A percentile compares a stretch with the other conserved stretches of the same genome.
These are phyloP conservation scores for Clarireedia homoeocarpa DNA, from an alignment of 2,329 filamentous ascomycete genomes.

Conservation along the genomic window DNA sequence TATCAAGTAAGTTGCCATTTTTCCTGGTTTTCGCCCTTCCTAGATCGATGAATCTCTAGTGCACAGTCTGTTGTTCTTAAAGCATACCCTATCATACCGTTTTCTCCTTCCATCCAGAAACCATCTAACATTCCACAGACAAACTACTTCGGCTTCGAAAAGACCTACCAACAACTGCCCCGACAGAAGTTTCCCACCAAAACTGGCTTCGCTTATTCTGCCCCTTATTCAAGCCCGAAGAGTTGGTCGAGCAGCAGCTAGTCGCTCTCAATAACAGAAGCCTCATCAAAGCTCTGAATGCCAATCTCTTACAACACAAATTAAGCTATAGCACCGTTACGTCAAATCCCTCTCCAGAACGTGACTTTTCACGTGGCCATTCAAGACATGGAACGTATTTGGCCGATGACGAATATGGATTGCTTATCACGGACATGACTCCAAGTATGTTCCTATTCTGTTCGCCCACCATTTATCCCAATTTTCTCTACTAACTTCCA, in stretches of 20 bases:
- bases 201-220: conserved; percentile 45
- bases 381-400: conserved; percentile 44
- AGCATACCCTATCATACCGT: not conserved
- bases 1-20: not conserved
- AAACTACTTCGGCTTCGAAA: conserved; percentile 57
- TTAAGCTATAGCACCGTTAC: not conserved
- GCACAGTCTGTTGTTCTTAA: not conserved
- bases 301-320: conserved; percentile 36
- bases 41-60: not conserved
- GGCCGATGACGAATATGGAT: conserved; percentile 51
- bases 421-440: conserved; percentile 70
- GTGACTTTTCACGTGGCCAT: conserved; percentile 32
- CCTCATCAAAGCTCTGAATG: conserved; percentile 43
- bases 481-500: not conserved
- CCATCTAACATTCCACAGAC: conserved; percentile 27
- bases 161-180: conserved; percentile 40
- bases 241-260: conserved; percentile 49
- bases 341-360: conserved; percentile 2
- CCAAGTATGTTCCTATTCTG: conserved; percentile 26
- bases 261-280: conserved; percentile 38
- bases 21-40: not conserved
- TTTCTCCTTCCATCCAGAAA: not conserved
- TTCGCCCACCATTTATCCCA: not conserved
- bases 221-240: conserved; percentile 46
- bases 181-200: conserved; percentile 31